Evolutionary conservation across 139 green algal genomes (phyloP).

Genomic region (Limnomonas spitsbergensis): DNA sequence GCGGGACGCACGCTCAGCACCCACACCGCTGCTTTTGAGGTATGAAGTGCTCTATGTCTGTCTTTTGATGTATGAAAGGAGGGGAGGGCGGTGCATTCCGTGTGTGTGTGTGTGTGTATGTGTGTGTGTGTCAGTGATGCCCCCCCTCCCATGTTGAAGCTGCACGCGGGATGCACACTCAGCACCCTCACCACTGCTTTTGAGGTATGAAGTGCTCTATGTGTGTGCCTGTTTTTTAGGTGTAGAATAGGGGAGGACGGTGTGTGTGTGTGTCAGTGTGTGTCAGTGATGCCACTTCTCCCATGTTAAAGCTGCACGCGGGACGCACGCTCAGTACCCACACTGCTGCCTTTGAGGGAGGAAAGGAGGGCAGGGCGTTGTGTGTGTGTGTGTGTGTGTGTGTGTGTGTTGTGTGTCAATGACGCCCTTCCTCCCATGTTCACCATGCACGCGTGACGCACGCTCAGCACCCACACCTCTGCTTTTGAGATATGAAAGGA

Average conservation of each 20-base stretch:
- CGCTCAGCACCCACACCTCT: slow-evolving; percentile 50
- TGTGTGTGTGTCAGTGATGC: no score
- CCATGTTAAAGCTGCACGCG: slow-evolving; percentile 61
- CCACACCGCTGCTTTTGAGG: slow-evolving; percentile 40
- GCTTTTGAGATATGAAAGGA: slow-evolving; percentile 18
- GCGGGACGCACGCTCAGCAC: slow-evolving; percentile 38
- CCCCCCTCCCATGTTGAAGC: slow-evolving; percentile 63
- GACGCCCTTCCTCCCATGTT: no score
- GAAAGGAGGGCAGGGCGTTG: slow-evolving; percentile 44
- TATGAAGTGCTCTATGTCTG: neutral
- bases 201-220: slow-evolving; percentile 1
- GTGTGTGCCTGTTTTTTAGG: neutral
- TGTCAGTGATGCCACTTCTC: no score
- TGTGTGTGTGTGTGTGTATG: no score
- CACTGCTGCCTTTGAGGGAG: slow-evolving; percentile 26
- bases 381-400: no score
- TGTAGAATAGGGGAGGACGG: slow-evolving; percentile 33
- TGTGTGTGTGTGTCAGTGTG: no score
- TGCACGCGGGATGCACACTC: slow-evolving; percentile 38
- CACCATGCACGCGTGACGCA: slow-evolving; percentile 38
- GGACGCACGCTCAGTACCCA: slow-evolving; percentile 45
- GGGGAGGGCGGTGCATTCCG: no score
- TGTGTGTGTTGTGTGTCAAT: no score
- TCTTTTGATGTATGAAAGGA: slow-evolving; percentile 23
- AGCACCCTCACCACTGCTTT: slow-evolving; percentile 49